Base-by-base conservation (phyloP, 495 filamentous ascomycete species). In the Letharia lupina region DNA sequence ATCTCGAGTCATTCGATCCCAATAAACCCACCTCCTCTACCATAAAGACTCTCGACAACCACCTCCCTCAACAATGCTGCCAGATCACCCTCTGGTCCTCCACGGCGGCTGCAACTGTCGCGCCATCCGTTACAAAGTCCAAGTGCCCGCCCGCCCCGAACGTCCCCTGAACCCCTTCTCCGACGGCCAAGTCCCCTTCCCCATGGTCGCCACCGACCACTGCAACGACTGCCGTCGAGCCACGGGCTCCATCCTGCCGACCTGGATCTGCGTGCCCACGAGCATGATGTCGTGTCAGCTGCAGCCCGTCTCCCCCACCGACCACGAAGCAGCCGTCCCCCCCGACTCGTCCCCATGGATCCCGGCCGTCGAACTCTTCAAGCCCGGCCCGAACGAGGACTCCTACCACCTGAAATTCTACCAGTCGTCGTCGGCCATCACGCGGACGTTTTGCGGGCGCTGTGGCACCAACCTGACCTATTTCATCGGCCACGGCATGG, bases 41-140 rank as follows among this genome's bases (percentile, higher is more conserved):
- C 44, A n/a, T 9, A 47, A 47, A n/a, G 18, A 47, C 20, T 12
- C 16, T 47, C 47, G n/a, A 28, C n/a, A 28, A 50, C 47, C 3
- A 12, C 3, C 20, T 28, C 47, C 23, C 10, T 28, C 10, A 67
- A 73, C 70, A 56, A 63, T 70, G n/a, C 70, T 76, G 16, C 71
- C 75, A 10, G 20, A 39, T 11, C 41, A 67, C 33, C 40, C 68
- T 16, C 57, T 73, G 56, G 66, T 68, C 35, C 63, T 80, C 23
- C 68, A 69, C 16, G 78, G 77, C 47, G 71, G 77, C 56, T 80
- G 78, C 72, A 76, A 76, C 69, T 79, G 78, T 70, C 67, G 70
- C 69, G 69, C 71, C 1, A 76, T 80, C 67, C 69, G 68, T 33
- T 80, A 79, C 71, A 68, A 58, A 9, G 73, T 79, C 60, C 60